Percentiles rank a stretch among this genome's conserved stretches.
phyloP scores from a whole-genome alignment of 2,329 filamentous ascomycete genomes.

The Akanthomyces muscarius region DNA sequence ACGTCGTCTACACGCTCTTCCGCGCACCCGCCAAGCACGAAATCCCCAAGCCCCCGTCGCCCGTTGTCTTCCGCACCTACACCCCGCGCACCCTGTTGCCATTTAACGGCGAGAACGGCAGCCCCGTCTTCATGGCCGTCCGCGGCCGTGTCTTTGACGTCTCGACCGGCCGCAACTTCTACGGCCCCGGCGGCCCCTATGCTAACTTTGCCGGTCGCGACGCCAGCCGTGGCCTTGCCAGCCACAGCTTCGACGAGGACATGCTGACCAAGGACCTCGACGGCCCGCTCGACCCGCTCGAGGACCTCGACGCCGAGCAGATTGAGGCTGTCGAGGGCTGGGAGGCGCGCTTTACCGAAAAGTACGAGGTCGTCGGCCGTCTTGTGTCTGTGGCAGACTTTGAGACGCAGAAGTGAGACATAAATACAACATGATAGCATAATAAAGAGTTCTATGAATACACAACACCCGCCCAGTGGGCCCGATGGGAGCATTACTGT shows the following conservation, averaged over 20 bases:
- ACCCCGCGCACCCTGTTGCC: conserved; percentile 78
- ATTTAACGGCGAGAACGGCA: conserved; percentile 71
- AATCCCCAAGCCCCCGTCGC: conserved; percentile 51
- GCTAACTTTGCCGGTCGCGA: conserved; percentile 94
- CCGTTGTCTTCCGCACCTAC: conserved; percentile 63
- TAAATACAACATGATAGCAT: background rate
- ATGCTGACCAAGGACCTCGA: conserved; percentile 92
- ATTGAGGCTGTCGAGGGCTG: conserved; percentile 80
- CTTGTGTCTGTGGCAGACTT: conserved; percentile 57
- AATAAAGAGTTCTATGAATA: background rate
- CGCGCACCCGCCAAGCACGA: conserved; percentile 43
- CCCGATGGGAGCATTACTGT: background rate
- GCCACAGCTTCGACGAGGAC: conserved; percentile 87
- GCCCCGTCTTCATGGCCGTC: conserved; percentile 85
- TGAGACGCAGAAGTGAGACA: conserved; percentile 15
- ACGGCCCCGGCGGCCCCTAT: conserved; percentile 92
- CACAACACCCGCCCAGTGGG: background rate
- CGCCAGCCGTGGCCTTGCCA: conserved; percentile 81
- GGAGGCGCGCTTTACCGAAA: conserved; percentile 90
- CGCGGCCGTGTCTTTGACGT: conserved; percentile 92
- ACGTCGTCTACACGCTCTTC: conserved; percentile 55
- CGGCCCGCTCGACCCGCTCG: conserved; percentile 72
- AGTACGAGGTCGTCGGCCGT: conserved; percentile 92
- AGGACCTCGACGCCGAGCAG: conserved; percentile 69
- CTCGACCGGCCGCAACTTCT: conserved; percentile 81